Evolutionary conservation across 495 filamentous ascomycete genomes (phyloP), one percentile per base, ranked within the genome.

Genomic region (Coniosporium apollinis): DNA sequence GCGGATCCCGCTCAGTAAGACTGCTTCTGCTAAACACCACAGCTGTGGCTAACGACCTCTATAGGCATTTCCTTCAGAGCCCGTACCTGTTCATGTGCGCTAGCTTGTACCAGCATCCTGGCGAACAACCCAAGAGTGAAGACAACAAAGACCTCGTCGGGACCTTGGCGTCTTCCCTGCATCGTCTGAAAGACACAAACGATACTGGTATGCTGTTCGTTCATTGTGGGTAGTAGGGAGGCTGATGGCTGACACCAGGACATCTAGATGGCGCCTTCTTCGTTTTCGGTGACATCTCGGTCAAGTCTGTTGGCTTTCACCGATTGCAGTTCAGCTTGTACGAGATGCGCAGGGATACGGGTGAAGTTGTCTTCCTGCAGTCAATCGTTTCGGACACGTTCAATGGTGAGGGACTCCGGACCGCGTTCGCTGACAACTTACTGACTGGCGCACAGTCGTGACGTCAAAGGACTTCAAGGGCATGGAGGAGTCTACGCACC

Each of bases 241-340:
- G 9, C 19, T 24, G 10, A 3, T 1, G 13, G 14, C 19, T 37
- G 9, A 18, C 11, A 11, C 19, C 13, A 8, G 17, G 17, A 29
- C 25, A 36, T 30, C 28, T 13, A 69, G 87, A 94, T 65, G 86
- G 84, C 9, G 85, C 80, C 1, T 97, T 91, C 61, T 96, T 97
- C 42, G 81, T 96, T n/a, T 96, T 93, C 57, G 80, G 81, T 4
- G 89, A 97, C 54, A 60, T 97, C 13, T 94, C 87, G 0, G 72
- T 91, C 18, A 78, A 81, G 52, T 64, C 79, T 14, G 79, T 83
- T 44, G 89, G 89, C 17, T 66, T 67, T 4, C 91, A 73, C 44
- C 64, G 80, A 18, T 62, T 96, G 41, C 74, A 79, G 26, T 96
- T 97, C 52, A 83, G 72, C 37, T 67, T 97, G 18, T 87, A 80